Conservation (phyloP, 2,329 filamentous ascomycete species). For the Aspergillus puulaauensis region DNA sequence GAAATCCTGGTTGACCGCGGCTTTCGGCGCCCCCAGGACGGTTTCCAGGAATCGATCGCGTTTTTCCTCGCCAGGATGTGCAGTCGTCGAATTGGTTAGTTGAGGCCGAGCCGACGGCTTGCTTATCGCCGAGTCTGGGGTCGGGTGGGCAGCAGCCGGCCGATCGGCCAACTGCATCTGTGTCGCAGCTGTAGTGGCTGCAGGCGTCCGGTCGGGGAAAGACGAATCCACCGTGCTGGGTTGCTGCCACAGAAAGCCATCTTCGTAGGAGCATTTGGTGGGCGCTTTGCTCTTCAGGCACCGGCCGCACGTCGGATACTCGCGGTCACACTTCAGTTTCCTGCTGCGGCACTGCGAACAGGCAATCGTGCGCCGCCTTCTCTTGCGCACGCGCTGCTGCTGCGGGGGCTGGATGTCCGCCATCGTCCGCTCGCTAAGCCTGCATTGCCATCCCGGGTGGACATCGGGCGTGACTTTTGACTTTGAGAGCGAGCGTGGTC, state of each 20-base stretch:
- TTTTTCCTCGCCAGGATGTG: slow-evolving; percentile 23
- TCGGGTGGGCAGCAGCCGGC: slow-evolving; percentile 21
- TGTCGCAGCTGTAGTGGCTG: neutral
- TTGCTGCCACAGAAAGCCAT: slow-evolving; percentile 41
- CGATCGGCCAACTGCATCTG: slow-evolving; percentile 23
- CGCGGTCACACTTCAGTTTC: slow-evolving; percentile 45
- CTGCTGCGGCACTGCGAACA: slow-evolving; percentile 43
- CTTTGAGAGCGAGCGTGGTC: neutral
- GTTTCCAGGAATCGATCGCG: slow-evolving; percentile 35
- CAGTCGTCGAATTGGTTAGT: slow-evolving; percentile 7
- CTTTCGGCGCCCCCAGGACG: slow-evolving; percentile 34
- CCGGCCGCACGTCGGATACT: slow-evolving; percentile 41
- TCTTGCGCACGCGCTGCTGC: slow-evolving; percentile 32
- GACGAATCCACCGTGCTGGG: slow-evolving; percentile 33
- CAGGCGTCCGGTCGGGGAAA: slow-evolving; percentile 26
- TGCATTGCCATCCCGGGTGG: neutral
- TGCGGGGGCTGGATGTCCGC: slow-evolving; percentile 12
- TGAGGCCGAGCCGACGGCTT: slow-evolving; percentile 25
- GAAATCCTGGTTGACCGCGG: slow-evolving; percentile 33
- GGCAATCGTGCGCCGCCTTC: slow-evolving; percentile 41
- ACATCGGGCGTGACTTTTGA: neutral
- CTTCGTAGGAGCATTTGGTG: slow-evolving; percentile 40
- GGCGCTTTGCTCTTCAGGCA: slow-evolving; percentile 39
- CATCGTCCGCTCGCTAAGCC: slow-evolving; percentile 9
- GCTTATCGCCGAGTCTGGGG: slow-evolving; percentile 33